Conservation (phyloP, 2,329 filamentous ascomycete species). For the Fusarium robinianum region DNA sequence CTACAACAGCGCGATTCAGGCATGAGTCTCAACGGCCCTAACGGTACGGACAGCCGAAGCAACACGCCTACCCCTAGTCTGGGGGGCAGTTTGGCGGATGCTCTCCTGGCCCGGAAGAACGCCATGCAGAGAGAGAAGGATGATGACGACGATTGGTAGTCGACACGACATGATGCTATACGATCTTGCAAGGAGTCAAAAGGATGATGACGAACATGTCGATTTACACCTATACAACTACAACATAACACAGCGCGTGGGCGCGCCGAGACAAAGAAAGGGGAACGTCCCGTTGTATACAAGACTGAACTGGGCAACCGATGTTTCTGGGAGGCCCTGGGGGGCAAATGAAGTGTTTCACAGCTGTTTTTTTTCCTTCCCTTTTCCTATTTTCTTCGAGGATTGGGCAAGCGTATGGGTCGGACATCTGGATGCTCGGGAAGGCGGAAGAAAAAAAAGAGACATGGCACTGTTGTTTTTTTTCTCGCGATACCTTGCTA, state of each 20-base stretch:
- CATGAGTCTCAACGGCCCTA: constrained; percentile 63
- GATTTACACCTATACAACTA: constrained; percentile 16
- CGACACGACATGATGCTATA: constrained; percentile 34
- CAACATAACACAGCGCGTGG: constrained; percentile 17
- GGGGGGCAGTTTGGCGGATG: constrained; percentile 76
- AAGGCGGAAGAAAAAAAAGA: constrained; percentile 11
- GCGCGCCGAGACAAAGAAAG: constrained; percentile 24
- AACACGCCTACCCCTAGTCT: constrained; percentile 73
- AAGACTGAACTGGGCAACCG: constrained; percentile 38
- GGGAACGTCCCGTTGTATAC: constrained; percentile 29
- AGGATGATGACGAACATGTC: constrained; percentile 25
- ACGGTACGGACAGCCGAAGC: constrained; percentile 66
- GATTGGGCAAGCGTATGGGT: constrained; percentile 21
- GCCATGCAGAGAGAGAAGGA: constrained; percentile 73
- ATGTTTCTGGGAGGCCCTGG: constrained; percentile 22
- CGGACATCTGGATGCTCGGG: constrained; percentile 30
- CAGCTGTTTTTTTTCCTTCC: constrained; percentile 34
- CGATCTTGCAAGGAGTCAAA: constrained; percentile 22
- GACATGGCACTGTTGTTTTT: constrained; percentile 9
- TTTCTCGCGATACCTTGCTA: constrained; percentile 9
- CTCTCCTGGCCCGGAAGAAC: constrained; percentile 74
- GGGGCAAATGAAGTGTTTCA: constrained; percentile 26
- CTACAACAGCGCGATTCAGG: constrained; percentile 73
- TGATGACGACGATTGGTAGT: constrained; percentile 72
- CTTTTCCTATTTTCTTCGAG: constrained; percentile 26